Evolutionary conservation across 148 eudicot genomes (phyloP).

Genomic region (Camellia japonica): DNA sequence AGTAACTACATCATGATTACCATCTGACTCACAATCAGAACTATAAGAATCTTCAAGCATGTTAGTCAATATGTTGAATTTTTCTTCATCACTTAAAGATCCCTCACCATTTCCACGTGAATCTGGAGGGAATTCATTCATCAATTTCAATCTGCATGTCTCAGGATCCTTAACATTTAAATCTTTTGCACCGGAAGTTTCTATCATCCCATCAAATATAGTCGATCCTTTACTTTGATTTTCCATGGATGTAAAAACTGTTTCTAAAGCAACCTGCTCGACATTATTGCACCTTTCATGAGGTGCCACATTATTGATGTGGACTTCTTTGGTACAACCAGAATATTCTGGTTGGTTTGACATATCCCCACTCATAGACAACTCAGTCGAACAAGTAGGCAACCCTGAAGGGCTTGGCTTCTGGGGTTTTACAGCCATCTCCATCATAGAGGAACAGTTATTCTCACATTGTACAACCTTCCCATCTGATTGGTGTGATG

Average conservation of each 20-base stretch:
- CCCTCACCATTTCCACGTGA: slow-evolving; percentile 11
- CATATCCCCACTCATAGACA: slow-evolving; percentile 17
- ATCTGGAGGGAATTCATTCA: neutral
- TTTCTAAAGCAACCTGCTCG: slow-evolving; percentile 18
- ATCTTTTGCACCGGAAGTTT: neutral
- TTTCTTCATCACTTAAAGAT: slow-evolving; percentile 30
- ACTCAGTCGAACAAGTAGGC: slow-evolving; percentile 22
- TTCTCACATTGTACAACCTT: slow-evolving; percentile 25
- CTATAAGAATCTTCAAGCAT: slow-evolving; percentile 25
- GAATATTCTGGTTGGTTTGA: slow-evolving; percentile 21
- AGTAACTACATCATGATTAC: slow-evolving; percentile 17
- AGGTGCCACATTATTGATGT: neutral
- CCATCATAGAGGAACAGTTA: slow-evolving; percentile 14
- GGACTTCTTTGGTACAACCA: slow-evolving; percentile 13
- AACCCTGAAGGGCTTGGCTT: slow-evolving; percentile 13
- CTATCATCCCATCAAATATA: slow-evolving; percentile 1
- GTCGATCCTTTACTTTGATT: slow-evolving; percentile 8
- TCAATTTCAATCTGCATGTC: neutral
- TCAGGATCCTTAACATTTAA: slow-evolving; percentile 13
- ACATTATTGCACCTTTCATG: neutral
- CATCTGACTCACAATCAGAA: slow-evolving; percentile 31
- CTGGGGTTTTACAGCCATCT: slow-evolving; percentile 18
- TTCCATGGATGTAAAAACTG: neutral
- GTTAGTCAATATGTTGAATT: slow-evolving; percentile 21
- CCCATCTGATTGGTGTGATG: slow-evolving; percentile 11